phyloP scores from a whole-genome alignment of 495 filamentous ascomycete genomes.

The Copromyces sp. region DNA sequence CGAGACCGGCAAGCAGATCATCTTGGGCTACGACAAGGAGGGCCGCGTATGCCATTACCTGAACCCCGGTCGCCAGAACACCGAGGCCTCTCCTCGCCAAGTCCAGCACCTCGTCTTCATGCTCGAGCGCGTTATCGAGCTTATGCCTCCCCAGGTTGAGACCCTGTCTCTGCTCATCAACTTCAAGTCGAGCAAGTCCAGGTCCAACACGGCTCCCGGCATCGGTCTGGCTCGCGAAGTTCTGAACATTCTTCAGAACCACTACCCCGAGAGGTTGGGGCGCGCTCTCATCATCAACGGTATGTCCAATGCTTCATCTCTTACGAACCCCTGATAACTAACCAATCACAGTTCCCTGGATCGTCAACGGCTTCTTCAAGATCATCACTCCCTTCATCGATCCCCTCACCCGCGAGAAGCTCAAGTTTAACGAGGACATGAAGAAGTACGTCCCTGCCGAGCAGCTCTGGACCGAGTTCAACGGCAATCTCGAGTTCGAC shows the following conservation, averaged over 20 bases:
- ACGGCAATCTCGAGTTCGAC: constrained; percentile 62
- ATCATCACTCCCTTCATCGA: constrained; percentile 94
- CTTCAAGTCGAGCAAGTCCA: constrained; percentile 60
- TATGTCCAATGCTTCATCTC: constrained; percentile 28
- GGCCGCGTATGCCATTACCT: constrained; percentile 81
- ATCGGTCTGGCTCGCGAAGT: constrained; percentile 68
- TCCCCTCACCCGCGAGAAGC: constrained; percentile 78
- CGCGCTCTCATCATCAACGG: constrained; percentile 78
- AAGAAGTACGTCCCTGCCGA: constrained; percentile 60
- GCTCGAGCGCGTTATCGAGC: constrained; percentile 79
- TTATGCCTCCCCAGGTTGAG: constrained; percentile 80
- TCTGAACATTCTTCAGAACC: constrained; percentile 79
- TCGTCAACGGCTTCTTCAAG: constrained; percentile 87
- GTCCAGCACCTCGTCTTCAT: constrained; percentile 91
- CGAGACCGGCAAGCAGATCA: constrained; percentile 88
- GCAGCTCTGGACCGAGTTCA: constrained; percentile 63
- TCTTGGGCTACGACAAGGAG: constrained; percentile 77
- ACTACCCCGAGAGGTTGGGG: constrained; percentile 91
- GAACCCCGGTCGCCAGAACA: constrained; percentile 84
- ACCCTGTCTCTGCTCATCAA: constrained; percentile 77
- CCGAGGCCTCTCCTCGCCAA: constrained; percentile 76
- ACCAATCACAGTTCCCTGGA: constrained; percentile 59
- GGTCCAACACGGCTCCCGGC: constrained; percentile 64
- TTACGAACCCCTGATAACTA: neutral
- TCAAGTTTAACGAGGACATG: constrained; percentile 90